phyloP scores from a whole-genome alignment of 2,329 filamentous ascomycete genomes.

The Colletotrichum incanum region DNA sequence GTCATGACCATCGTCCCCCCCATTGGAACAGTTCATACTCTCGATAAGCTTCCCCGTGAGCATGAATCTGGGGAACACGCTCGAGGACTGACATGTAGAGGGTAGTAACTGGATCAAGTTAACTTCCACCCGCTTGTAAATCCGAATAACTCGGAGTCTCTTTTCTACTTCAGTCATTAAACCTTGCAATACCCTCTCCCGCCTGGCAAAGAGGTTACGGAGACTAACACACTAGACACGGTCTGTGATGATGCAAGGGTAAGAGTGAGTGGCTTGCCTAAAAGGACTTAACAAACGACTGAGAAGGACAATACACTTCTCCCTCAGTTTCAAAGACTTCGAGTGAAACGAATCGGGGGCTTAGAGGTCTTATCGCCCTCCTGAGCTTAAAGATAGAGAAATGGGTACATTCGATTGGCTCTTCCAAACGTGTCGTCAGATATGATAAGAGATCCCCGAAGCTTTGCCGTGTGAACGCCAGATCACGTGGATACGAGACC shows the following conservation, averaged over 20 bases:
- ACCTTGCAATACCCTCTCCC: neutral
- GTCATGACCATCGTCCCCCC: neutral
- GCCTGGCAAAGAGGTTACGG: neutral
- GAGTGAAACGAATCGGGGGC: neutral
- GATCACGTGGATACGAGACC: constrained; percentile 42
- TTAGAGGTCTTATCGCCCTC: neutral
- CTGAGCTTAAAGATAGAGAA: neutral
- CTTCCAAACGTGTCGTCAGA: neutral
- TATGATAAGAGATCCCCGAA: neutral
- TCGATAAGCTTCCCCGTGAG: too few relatives aligned
- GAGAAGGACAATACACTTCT: neutral
- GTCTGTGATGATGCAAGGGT: neutral
- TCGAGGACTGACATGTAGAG: neutral
- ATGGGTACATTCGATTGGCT: neutral
- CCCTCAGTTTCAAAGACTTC: neutral
- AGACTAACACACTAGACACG: neutral
- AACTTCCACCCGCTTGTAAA: neutral
- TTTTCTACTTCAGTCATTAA: neutral
- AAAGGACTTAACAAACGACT: neutral
- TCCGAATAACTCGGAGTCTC: neutral
- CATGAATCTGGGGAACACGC: neutral
- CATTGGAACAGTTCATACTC: neutral
- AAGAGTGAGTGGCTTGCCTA: neutral
- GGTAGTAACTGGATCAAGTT: neutral
- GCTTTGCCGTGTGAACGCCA: constrained; percentile 24